phyloP scores from a whole-genome alignment of 495 filamentous ascomycete species.

The Podospora bellae-mahoneyi region DNA sequence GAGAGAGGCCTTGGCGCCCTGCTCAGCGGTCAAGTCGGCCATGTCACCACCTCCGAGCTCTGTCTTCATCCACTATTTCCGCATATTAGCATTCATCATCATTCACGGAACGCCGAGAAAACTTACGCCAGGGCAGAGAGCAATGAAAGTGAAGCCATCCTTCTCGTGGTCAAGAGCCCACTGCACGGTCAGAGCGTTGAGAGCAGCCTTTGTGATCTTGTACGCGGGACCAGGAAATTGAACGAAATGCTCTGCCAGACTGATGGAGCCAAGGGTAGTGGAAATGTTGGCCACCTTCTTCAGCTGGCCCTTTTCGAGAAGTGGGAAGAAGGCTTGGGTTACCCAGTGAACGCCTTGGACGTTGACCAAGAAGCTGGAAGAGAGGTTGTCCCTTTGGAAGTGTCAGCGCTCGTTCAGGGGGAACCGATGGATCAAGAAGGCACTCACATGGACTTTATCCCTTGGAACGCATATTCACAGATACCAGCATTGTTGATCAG shows the following conservation, averaged over 20 bases:
- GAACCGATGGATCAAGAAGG: not conserved
- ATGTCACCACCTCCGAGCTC: constrained; percentile 19
- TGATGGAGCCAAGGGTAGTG: constrained; percentile 45
- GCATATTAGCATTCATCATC: not conserved
- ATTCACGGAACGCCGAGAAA: constrained; percentile 9
- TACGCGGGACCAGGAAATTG: constrained; percentile 41
- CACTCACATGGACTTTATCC: constrained; percentile 22
- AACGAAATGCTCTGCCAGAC: constrained; percentile 23
- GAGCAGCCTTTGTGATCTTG: constrained; percentile 51
- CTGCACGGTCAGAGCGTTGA: constrained; percentile 51
- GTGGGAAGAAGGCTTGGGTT: constrained; percentile 44
- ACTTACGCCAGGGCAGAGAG: constrained; percentile 43
- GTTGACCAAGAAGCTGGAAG: constrained; percentile 43
- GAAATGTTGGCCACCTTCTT: constrained; percentile 53
- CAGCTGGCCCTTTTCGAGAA: constrained; percentile 41
- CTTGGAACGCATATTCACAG: constrained; percentile 23
- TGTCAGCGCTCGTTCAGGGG: constrained; percentile 2
- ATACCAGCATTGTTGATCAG: constrained; percentile 23
- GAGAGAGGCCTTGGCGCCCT: constrained; percentile 43
- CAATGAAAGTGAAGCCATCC: constrained; percentile 46
- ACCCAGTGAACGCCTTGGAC: constrained; percentile 44
- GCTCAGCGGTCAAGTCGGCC: constrained; percentile 46
- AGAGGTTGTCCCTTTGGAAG: constrained; percentile 35
- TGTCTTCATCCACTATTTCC: constrained; percentile 11
- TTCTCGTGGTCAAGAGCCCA: constrained; percentile 42